A percentile compares a stretch with the other conserved stretches of the same genome.
These are phyloP conservation scores for Cucumis cinereus DNA, from an alignment of 306 rosid genomes.

Conservation along the genomic window DNA sequence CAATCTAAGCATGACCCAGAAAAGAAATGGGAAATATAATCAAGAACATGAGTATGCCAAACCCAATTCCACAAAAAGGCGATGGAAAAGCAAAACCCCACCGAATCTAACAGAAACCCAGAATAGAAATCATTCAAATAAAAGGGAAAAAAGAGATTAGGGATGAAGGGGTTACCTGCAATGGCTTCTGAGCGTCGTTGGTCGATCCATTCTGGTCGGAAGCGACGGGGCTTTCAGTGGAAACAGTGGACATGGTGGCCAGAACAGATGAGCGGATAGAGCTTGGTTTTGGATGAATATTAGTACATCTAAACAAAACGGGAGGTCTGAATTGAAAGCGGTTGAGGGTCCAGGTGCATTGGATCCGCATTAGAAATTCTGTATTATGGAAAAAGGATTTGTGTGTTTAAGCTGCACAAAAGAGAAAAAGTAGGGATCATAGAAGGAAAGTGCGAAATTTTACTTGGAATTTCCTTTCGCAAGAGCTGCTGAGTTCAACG, in stretches of 20 bases:
- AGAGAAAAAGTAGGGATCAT: not conserved
- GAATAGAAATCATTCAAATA: not conserved
- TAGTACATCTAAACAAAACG: constrained; percentile 13
- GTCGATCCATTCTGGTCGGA: constrained; percentile 17
- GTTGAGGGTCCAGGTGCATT: constrained; percentile 29
- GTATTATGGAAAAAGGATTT: not conserved
- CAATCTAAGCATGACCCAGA: not conserved
- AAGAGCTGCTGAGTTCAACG: not conserved
- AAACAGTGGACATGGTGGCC: constrained; percentile 59
- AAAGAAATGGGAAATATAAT: not conserved
- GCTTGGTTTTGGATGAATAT: not conserved
- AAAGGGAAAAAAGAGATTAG: not conserved
- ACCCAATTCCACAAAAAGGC: not conserved
- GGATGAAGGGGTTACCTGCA: constrained; percentile 35
- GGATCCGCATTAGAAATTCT: constrained; percentile 20
- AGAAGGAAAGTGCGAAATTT: not conserved
- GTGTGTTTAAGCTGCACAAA: not conserved
- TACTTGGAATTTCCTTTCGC: not conserved
- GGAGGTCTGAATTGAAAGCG: constrained; percentile 16
- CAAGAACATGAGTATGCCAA: not conserved
- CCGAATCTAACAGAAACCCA: not conserved
- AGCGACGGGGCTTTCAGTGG: constrained; percentile 25
- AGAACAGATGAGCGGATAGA: constrained; percentile 17
- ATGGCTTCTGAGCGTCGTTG: constrained; percentile 16
- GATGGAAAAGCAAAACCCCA: not conserved